Evolutionary conservation across 306 rosid species (phyloP).

Genomic region (Alnus rubra): DNA sequence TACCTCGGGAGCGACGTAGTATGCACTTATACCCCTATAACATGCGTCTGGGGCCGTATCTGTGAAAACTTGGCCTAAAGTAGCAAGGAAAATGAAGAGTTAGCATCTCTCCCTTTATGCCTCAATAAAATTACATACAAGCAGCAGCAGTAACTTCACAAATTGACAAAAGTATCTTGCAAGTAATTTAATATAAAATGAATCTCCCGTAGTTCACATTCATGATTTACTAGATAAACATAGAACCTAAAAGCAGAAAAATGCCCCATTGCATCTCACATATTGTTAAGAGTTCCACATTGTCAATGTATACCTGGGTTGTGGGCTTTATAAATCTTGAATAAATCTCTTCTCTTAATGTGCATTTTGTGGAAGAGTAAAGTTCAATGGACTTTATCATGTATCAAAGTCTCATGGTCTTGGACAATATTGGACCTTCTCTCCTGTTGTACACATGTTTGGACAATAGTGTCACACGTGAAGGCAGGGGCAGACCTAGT

Average conservation of each 20-base stretch:
- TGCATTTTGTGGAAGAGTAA: too few species aligned
- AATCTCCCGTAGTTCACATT: neutral
- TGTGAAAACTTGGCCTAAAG: conserved; percentile 79
- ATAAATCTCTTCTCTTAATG: too few species aligned
- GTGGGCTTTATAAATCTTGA: too few species aligned
- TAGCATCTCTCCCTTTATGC: neutral
- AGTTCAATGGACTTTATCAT: too few species aligned
- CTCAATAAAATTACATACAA: too few species aligned
- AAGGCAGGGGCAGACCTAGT: too few species aligned
- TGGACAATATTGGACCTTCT: too few species aligned
- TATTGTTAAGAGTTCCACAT: too few species aligned
- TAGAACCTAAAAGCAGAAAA: neutral
- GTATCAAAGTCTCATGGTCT: too few species aligned
- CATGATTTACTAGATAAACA: neutral
- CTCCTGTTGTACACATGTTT: too few species aligned
- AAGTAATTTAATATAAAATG: neutral
- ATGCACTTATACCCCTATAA: conserved; percentile 65
- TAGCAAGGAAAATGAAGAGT: neutral
- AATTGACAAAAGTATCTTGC: neutral
- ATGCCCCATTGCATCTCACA: neutral
- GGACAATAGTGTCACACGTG: too few species aligned
- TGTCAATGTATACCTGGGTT: too few species aligned
- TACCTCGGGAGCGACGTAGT: conserved; percentile 96
- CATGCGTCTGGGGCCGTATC: conserved; percentile 34
- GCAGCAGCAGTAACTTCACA: neutral